A percentile compares a stretch with the other conserved stretches of the same genome.
These are phyloP conservation scores for Suhomyces tanzawaensis DNA, from an alignment of 805 yeast genomes.

Conservation along the genomic window DNA sequence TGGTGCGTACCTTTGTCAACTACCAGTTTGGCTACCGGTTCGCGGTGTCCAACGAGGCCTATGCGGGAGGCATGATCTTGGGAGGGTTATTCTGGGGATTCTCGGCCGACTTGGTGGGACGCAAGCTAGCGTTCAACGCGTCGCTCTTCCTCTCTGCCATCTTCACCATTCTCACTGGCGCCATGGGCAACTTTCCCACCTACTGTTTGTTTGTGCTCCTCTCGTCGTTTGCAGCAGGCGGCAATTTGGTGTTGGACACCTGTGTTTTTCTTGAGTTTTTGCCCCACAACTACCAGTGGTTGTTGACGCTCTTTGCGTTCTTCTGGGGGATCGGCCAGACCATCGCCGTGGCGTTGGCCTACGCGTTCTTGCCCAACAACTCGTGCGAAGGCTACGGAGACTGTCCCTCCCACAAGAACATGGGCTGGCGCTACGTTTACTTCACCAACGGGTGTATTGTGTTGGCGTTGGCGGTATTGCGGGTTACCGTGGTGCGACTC, in stretches of 20 bases:
- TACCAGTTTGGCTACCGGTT: constrained; percentile 45
- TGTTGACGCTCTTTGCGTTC: constrained; percentile 46
- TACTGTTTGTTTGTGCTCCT: constrained; percentile 49
- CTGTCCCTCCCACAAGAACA: constrained; percentile 47
- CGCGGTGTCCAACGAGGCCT: constrained; percentile 37
- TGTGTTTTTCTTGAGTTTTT: constrained; percentile 52
- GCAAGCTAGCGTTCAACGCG: constrained; percentile 21
- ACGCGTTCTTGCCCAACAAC: constrained; percentile 53
- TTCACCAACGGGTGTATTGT: constrained; percentile 50
- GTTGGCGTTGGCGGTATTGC: constrained; percentile 28
- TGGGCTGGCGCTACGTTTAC: constrained; percentile 61
- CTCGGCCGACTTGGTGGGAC: constrained; percentile 34
- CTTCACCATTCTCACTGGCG: constrained; percentile 55
- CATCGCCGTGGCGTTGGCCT: constrained; percentile 48
- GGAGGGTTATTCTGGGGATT: constrained; percentile 61
- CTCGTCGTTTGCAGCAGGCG: constrained; percentile 50
- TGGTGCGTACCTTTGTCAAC: constrained; percentile 46
- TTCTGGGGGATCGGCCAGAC: constrained; percentile 51
- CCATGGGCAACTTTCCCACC: constrained; percentile 47
- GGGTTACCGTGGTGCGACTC: constrained; percentile 36
- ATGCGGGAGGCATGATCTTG: constrained; percentile 43
- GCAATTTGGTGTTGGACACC: constrained; percentile 55
- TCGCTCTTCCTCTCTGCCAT: constrained; percentile 48
- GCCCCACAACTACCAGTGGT: constrained; percentile 50
- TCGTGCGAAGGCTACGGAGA: constrained; percentile 41